Evolutionary conservation across 2,329 filamentous ascomycete species (phyloP).

Genomic region (Dothistroma septosporum): DNA sequence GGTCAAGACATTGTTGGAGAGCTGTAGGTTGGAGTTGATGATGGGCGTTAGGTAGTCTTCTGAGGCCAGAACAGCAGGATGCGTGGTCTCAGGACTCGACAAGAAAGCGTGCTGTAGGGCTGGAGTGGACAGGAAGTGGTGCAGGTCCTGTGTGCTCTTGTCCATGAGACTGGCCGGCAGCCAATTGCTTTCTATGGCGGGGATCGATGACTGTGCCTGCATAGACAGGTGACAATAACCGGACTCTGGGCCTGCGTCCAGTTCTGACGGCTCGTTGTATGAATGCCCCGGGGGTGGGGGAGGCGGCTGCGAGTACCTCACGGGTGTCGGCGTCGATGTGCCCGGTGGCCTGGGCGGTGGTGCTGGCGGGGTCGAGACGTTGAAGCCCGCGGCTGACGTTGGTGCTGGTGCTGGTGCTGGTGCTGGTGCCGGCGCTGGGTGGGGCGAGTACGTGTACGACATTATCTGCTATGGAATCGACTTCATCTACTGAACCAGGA

Average conservation of each 20-base stretch:
- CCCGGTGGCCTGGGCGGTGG: constrained; percentile 46
- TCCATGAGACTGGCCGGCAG: constrained; percentile 71
- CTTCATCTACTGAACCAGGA: not conserved
- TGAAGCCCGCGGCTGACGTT: constrained; percentile 29
- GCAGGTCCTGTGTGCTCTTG: constrained; percentile 67
- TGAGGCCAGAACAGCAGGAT: constrained; percentile 66
- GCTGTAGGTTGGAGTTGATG: constrained; percentile 65
- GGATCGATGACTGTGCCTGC: constrained; percentile 16
- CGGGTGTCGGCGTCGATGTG: constrained; percentile 36
- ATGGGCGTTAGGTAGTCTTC: constrained; percentile 61
- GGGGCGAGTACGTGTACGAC: constrained; percentile 23
- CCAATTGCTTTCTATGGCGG: constrained; percentile 59
- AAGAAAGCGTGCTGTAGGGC: constrained; percentile 70
- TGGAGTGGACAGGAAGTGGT: constrained; percentile 61
- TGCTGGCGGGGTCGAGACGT: constrained; percentile 46
- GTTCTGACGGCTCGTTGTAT: constrained; percentile 27
- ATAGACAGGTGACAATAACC: constrained; percentile 14
- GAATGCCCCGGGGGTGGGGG: constrained; percentile 40
- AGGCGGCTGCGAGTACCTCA: constrained; percentile 43
- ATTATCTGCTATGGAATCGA: constrained; percentile 5
- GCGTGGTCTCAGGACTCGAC: constrained; percentile 60
- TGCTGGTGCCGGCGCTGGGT: constrained; percentile 5
- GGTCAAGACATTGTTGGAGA: constrained; percentile 60
- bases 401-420: not conserved
- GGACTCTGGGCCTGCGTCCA: constrained; percentile 23